Percentiles rank a stretch among this genome's conserved stretches.
phyloP scores from a whole-genome alignment of 495 filamentous ascomycete species.

The Penicillium manginii region DNA sequence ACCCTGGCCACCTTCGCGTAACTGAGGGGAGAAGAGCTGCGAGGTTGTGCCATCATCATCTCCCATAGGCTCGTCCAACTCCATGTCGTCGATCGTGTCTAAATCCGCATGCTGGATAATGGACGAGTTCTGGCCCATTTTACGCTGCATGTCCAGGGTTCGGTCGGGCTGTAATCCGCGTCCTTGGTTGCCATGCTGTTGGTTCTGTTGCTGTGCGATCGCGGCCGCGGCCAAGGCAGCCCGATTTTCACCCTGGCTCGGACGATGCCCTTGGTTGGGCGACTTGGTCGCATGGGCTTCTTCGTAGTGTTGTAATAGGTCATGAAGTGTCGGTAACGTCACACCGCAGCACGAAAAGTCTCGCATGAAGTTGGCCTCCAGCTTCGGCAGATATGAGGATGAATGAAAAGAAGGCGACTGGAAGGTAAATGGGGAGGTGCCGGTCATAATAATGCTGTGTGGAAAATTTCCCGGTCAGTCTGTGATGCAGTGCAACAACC shows the following conservation, averaged over 20 bases:
- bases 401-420: slow-evolving; percentile 96
- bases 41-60: slow-evolving; percentile 64
- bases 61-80: slow-evolving; percentile 84
- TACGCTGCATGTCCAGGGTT: slow-evolving; percentile 46
- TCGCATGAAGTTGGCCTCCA: slow-evolving; percentile 95
- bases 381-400: slow-evolving; percentile 94
- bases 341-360: slow-evolving; percentile 93
- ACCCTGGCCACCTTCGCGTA: slow-evolving; percentile 58
- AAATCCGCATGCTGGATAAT: slow-evolving; percentile 63
- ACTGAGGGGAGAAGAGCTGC: slow-evolving; percentile 59
- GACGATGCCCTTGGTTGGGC: slow-evolving; percentile 58
- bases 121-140: slow-evolving; percentile 46
- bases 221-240: slow-evolving; percentile 60
- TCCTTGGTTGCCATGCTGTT: slow-evolving; percentile 51
- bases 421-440: slow-evolving; percentile 88
- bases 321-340: slow-evolving; percentile 86
- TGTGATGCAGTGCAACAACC: slow-evolving; percentile 28
- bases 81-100: slow-evolving; percentile 93
- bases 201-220: slow-evolving; percentile 58
- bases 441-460: slow-evolving; percentile 89
- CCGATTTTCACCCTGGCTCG: slow-evolving; percentile 57
- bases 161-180: slow-evolving; percentile 46
- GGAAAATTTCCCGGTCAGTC: slow-evolving; percentile 32
- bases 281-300: slow-evolving; percentile 80
- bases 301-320: slow-evolving; percentile 95